Evolutionary conservation across 768 basidiomycete species (phyloP).

Genomic region (Lentinula edodes): DNA sequence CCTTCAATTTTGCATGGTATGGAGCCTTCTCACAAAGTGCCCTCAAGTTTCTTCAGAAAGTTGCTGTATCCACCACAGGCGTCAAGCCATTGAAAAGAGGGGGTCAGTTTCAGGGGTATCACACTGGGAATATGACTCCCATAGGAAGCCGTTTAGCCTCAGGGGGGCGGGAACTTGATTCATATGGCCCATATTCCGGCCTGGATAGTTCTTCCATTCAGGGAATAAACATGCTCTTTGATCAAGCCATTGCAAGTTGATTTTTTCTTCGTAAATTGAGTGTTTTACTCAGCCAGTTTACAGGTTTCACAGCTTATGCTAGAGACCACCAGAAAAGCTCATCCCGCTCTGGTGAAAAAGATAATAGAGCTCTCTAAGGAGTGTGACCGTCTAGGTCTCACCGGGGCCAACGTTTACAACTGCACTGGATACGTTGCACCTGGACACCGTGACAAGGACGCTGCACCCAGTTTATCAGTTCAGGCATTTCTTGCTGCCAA

Average conservation of each 20-base stretch:
- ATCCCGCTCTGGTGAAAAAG: not conserved
- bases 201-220: not conserved
- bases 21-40: not conserved
- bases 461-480: not conserved
- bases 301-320: not conserved
- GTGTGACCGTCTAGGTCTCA: not conserved
- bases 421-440: not conserved
- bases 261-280: not conserved
- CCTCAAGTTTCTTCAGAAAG: not conserved
- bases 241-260: not conserved
- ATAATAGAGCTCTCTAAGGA: not conserved
- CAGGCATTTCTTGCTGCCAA: not conserved
- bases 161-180: not conserved
- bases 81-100: not conserved
- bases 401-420: not conserved
- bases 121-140: not conserved
- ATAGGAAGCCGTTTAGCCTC: not conserved
- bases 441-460: not conserved
- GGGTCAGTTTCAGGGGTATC: not conserved
- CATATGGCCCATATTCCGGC: not conserved
- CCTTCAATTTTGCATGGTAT: not conserved
- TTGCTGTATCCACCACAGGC: not conserved
- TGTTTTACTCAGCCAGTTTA: not conserved
- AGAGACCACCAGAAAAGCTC: not conserved
- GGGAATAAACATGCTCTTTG: not conserved